Evolutionary conservation across 2,329 filamentous ascomycete species (phyloP), one percentile per base, ranked within the genome.

Genomic region (Fusarium oligoseptatum): DNA sequence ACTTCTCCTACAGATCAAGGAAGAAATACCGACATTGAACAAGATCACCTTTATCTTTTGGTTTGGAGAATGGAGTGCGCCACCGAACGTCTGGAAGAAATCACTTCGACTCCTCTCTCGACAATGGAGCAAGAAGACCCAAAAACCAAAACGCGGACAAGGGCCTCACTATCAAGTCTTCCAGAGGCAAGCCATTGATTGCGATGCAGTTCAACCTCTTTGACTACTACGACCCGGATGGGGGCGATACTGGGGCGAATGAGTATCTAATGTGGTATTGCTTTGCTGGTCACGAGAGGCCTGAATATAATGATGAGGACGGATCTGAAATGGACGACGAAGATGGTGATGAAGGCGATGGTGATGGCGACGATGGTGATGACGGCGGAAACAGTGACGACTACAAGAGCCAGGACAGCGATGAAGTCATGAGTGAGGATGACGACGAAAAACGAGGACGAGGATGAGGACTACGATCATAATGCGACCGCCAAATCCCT

Each of bases 191-290:
- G 14, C 32, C 20, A 37, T 20, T 6, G 11, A 56, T 50, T 50
- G 3, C 17, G 45, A 50, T 50, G 29, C 67, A 69, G 22, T 56
- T 61, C 62, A 69, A 69, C 37, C 17, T 66, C 14, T 69, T 69
- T 34, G 62, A 66, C 22, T 57, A 45, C 22, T 48, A 20, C 12
- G 62, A 61, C n/a, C 67, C 9, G 2, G 55, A 69, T 5, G 39
- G 17, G 11, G 57, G 45, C 12, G 48, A 57, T 36, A 24, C 37
- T 5, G 37, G 45, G 6, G 22, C 5, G 1, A 66, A 69, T 14
- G 55, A 7, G n/a, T 39, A 66, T 14, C 36, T 61, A 6, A 4
- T 10, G 15, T 68, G 66, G 61, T 63, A 68, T 36, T 27, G 20
- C 20, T 62, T 43, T 36, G 64, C 64, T 4, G 34, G 61, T 29